Percentiles rank a stretch among this genome's conserved stretches.
phyloP scores from a whole-genome alignment of 306 rosid species.

The Dalbergia cultrata region DNA sequence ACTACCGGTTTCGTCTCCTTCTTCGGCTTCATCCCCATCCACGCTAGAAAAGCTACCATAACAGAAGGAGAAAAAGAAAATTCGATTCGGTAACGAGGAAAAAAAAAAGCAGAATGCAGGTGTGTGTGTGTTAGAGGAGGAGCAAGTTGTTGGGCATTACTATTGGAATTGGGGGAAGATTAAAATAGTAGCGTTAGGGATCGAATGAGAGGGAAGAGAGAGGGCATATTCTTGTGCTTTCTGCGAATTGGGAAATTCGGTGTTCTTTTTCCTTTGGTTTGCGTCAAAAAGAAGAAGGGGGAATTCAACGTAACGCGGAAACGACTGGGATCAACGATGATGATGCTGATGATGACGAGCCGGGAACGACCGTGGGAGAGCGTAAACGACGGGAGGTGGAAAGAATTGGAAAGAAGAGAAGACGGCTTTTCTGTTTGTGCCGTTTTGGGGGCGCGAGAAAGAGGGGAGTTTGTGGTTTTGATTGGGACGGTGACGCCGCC shows the following conservation, averaged over 20 bases:
- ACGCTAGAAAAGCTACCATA: constrained; percentile 24
- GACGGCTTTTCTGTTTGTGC: background rate
- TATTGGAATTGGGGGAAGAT: background rate
- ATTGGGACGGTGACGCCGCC: background rate
- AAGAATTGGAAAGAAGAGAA: background rate
- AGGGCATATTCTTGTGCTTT: constrained; percentile 40
- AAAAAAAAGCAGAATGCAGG: constrained; percentile 25
- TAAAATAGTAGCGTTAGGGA: constrained; percentile 35
- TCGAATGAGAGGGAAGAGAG: constrained; percentile 28
- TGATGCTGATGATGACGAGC: background rate
- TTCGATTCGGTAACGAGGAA: constrained; percentile 30
- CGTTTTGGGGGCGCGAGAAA: background rate
- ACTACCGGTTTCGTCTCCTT: constrained; percentile 53
- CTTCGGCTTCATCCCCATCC: constrained; percentile 53
- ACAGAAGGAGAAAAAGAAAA: background rate
- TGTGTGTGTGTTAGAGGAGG: constrained; percentile 5
- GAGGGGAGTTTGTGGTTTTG: constrained; percentile 30
- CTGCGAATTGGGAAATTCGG: background rate
- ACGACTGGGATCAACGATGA: background rate
- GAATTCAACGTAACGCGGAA: constrained; percentile 44
- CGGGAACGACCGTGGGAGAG: constrained; percentile 10
- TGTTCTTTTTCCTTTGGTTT: background rate
- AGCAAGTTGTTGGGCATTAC: background rate
- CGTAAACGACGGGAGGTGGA: constrained; percentile 38
- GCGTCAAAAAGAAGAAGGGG: background rate